Percentiles rank a stretch among this genome's conserved stretches.
phyloP scores from a whole-genome alignment of 2,329 filamentous ascomycete species.

The Corinectria fuckeliana region DNA sequence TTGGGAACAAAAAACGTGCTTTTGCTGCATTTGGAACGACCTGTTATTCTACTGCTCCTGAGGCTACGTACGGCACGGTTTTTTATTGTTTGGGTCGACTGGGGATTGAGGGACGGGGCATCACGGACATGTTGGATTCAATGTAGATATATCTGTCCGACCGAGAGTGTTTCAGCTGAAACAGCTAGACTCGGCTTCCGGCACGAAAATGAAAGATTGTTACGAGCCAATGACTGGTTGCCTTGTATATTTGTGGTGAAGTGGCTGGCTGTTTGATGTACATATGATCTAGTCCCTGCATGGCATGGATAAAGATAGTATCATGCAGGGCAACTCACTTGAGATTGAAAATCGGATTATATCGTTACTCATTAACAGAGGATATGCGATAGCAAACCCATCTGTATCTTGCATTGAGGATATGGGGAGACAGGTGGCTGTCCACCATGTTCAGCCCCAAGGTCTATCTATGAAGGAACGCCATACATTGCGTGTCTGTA shows the following conservation, averaged over 20 bases:
- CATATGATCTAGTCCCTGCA: background rate
- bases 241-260: background rate
- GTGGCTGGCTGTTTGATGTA: background rate
- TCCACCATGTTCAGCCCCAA: conserved; percentile 1
- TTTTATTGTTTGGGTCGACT: conserved; percentile 26
- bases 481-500: background rate
- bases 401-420: conserved; percentile 10
- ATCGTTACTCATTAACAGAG: background rate
- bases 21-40: conserved; percentile 21
- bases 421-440: background rate
- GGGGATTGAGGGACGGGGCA: conserved; percentile 8
- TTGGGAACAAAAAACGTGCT: conserved; percentile 18
- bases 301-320: background rate
- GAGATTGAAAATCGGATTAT: background rate
- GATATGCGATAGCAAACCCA: background rate
- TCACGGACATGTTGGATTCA: conserved; percentile 21
- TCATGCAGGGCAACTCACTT: background rate
- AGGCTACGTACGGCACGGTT: conserved; percentile 25
- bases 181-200: conserved; percentile 23
- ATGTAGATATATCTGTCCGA: conserved; percentile 36
- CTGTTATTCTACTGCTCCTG: conserved; percentile 22
- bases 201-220: conserved; percentile 27
- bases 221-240: background rate
- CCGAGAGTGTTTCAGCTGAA: conserved; percentile 22
- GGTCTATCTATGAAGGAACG: conserved; percentile 6